These are phyloP conservation scores for Dendryphion nanum DNA, from an alignment of 2,329 filamentous ascomycete species.

Conservation along the genomic window DNA sequence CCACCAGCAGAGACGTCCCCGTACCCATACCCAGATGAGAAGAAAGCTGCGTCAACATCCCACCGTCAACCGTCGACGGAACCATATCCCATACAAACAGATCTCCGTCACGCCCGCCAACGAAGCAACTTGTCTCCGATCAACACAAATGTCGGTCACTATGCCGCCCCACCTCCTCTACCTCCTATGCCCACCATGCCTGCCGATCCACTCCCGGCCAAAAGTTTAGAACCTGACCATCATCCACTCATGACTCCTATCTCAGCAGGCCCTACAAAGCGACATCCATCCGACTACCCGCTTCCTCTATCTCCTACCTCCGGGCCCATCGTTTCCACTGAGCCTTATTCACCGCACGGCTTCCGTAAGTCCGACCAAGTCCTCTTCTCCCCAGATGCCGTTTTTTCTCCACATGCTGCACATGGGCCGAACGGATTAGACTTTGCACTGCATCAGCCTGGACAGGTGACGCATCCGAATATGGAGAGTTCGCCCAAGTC, in stretches of 20 bases:
- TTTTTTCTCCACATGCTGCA: constrained; percentile 37
- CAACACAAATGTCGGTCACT: constrained; percentile 12
- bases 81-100: constrained; percentile 21
- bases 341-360: constrained; percentile 35
- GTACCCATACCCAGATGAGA: constrained; percentile 24
- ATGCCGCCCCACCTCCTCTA: no score
- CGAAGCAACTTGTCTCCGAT: no score
- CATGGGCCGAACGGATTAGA: constrained; percentile 41
- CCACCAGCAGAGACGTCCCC: constrained; percentile 1
- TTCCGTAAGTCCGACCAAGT: constrained; percentile 21
- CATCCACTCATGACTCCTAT: constrained; percentile 32
- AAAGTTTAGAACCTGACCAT: constrained; percentile 14
- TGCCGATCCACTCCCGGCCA: constrained; percentile 22
- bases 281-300: constrained; percentile 12
- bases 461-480: constrained; percentile 43
- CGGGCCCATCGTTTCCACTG: constrained; percentile 17
- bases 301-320: constrained; percentile 11
- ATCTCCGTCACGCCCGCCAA: no score
- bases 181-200: constrained; percentile 26
- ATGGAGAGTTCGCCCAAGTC: constrained; percentile 31
- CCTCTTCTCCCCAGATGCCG: constrained; percentile 25
- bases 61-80: constrained; percentile 8
- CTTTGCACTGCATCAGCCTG: constrained; percentile 36
- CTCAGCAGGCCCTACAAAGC: constrained; percentile 21
- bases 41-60: constrained; percentile 6